Conservation (phyloP, 1,139 yeast genomes). For the Blastobotrys serpentis region DNA sequence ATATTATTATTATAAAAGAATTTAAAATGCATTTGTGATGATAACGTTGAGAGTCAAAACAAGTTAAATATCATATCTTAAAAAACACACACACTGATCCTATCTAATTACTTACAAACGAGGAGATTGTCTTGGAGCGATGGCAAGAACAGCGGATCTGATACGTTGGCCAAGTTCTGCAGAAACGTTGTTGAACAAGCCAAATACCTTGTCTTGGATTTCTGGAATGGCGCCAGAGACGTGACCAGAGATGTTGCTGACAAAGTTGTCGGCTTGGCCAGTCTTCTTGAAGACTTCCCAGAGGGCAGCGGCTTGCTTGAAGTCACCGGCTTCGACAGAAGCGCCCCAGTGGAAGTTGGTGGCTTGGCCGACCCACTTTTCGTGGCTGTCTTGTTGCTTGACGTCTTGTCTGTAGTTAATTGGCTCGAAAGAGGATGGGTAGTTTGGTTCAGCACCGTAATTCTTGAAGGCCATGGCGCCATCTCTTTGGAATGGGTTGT, state of each 20-base stretch:
- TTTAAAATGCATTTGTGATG: not conserved
- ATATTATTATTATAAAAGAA: conserved; percentile 1
- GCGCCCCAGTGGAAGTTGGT: conserved; percentile 85
- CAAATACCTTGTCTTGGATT: conserved; percentile 78
- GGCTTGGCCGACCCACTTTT: conserved; percentile 86
- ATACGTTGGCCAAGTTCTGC: conserved; percentile 61
- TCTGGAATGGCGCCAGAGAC: conserved; percentile 65
- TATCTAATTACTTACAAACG: conserved; percentile 17
- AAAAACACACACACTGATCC: not conserved
- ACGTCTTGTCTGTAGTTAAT: conserved; percentile 46
- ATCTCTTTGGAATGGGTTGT: conserved; percentile 61
- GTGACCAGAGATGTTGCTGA: conserved; percentile 81
- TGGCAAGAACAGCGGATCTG: conserved; percentile 59
- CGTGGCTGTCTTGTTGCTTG: conserved; percentile 60
- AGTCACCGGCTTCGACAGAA: conserved; percentile 63
- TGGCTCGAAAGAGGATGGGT: conserved; percentile 47
- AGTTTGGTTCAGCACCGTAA: conserved; percentile 79
- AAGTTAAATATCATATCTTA: not conserved
- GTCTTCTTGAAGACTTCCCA: conserved; percentile 76
- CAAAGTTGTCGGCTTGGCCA: conserved; percentile 71
- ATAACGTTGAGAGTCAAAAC: not conserved
- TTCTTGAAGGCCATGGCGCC: conserved; percentile 84
- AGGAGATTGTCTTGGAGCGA: conserved; percentile 48
- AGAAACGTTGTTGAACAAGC: conserved; percentile 71
- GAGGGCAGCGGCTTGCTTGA: conserved; percentile 61